Base-by-base conservation (phyloP, 1,284 basidiomycete genomes). In the Hemileccinum hortonii region DNA sequence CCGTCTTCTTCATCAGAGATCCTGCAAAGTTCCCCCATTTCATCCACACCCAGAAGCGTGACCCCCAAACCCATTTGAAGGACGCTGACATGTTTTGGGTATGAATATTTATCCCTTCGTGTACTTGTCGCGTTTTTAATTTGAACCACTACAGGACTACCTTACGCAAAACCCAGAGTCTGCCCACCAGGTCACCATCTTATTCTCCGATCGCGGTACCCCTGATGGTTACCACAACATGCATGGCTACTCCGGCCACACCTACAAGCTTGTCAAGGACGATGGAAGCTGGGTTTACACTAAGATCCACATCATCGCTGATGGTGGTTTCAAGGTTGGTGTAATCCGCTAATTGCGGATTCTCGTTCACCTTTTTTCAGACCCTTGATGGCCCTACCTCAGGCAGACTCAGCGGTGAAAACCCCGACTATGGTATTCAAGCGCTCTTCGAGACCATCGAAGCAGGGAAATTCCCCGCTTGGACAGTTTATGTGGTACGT, bases 31-130 rank as follows among this genome's bases (percentile, higher is more conserved):
- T 90, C 79, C 84, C 88, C n/a, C 84, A 92, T 76, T 95, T 97
- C 75, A 95, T 96, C 63, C 94, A 96, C 78, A 94, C 92, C 33
- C 92, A 94, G 73, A 96, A 97, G 81, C 83, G 92, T 64, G 86
- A 90, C 72, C 92, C 92, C 19, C 89, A 92, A 69, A 93, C 91
- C 11, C 89, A 94, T 71, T 72, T 92, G 58, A 92, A 90, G 71
- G 90, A 92, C 75, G 63, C 86, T 32, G 87, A 90, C 66, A 81
- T 81, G 80, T 88, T 89, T 77, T 90, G 87, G 88, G 84, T 86
- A 68, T 39, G 76, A n/a, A 6, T 19, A 0, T 1, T 38, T 6
- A 3, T 29, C 12, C 22, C 10, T 5, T 37, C 15, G 10, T 9
- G 11, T 26, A 0, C 6, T 5, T 6, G 4, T 15, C 9, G 0